A percentile compares a stretch with the other conserved stretches of the same genome.
phyloP scores from a whole-genome alignment of 2,329 filamentous ascomycete genomes.

The Phialocephala subalpina region DNA sequence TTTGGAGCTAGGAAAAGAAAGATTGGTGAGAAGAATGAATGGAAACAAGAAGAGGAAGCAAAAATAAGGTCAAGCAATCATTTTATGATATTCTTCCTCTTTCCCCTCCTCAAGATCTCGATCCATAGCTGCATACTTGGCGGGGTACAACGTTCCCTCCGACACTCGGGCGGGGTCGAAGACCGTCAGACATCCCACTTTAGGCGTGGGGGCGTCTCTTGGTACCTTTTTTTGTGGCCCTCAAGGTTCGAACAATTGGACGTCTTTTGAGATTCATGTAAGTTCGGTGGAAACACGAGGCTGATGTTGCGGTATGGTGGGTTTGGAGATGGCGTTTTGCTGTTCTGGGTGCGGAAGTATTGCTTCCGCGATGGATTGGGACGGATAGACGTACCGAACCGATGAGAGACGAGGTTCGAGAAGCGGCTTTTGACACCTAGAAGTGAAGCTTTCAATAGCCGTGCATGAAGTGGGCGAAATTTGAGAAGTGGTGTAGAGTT shows the following conservation, averaged over 20 bases:
- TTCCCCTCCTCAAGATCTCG: neutral
- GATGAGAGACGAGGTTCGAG: neutral
- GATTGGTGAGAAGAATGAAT: neutral
- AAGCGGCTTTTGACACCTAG: too few relatives aligned
- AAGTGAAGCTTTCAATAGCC: neutral
- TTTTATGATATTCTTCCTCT: neutral
- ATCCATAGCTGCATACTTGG: neutral
- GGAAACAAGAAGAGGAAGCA: neutral
- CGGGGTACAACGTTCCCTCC: slow-evolving; percentile 21
- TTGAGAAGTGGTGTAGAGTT: neutral
- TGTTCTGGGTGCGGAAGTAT: slow-evolving; percentile 12
- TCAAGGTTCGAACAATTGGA: slow-evolving; percentile 6
- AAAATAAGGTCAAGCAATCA: neutral
- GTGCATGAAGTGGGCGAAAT: neutral
- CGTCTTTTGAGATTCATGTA: neutral
- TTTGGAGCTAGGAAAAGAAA: neutral
- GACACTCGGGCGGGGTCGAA: neutral
- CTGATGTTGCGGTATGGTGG: neutral
- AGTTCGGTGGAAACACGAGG: slow-evolving; percentile 15
- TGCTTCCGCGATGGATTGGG: slow-evolving; percentile 10
- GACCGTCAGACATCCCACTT: slow-evolving; percentile 2
- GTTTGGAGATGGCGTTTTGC: neutral
- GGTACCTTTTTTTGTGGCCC: neutral
- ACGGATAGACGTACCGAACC: neutral
- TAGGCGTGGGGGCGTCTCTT: slow-evolving; percentile 10